Evolutionary conservation across 495 filamentous ascomycete genomes (phyloP).

Genomic region (Aspergillus taichungensis): DNA sequence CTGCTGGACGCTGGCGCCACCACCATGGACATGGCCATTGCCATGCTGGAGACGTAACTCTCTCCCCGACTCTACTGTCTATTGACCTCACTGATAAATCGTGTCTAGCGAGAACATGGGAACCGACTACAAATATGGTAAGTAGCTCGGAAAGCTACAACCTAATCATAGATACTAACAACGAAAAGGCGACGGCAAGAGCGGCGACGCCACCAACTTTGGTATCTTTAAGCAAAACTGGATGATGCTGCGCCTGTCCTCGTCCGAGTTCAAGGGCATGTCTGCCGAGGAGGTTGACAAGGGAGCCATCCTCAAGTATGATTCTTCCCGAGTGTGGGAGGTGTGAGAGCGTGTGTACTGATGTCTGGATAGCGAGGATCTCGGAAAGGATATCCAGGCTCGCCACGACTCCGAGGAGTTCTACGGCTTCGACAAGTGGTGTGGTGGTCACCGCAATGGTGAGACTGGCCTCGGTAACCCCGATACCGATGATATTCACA

Average conservation of each 20-base stretch:
- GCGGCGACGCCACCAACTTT: conserved; percentile 22
- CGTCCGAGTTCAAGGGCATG: conserved; percentile 18
- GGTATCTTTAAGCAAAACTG: conserved; percentile 34
- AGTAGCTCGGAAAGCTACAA: not conserved
- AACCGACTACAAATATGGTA: conserved; percentile 29
- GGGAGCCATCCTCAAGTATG: conserved; percentile 20
- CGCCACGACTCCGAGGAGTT: conserved; percentile 19
- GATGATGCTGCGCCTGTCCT: conserved; percentile 25
- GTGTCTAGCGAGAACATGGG: conserved; percentile 20
- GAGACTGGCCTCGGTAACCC: conserved; percentile 14
- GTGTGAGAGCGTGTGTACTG: not conserved
- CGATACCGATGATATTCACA: conserved; percentile 13
- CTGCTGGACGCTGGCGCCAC: conserved; percentile 24
- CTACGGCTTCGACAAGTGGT: conserved; percentile 20
- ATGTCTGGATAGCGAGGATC: conserved; percentile 9
- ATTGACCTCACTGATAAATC: too few species aligned
- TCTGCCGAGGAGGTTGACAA: conserved; percentile 10
- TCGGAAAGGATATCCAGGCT: conserved; percentile 17
- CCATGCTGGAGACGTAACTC: conserved; percentile 32
- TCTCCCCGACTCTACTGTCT: not conserved
- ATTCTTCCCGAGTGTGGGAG: not conserved
- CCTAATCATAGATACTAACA: not conserved
- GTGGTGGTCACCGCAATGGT: conserved; percentile 21
- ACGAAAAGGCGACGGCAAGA: conserved; percentile 20
- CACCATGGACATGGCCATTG: conserved; percentile 32